Base-by-base conservation (phyloP, 1,284 basidiomycete species). In the Austroboletus novae-zelandiae region DNA sequence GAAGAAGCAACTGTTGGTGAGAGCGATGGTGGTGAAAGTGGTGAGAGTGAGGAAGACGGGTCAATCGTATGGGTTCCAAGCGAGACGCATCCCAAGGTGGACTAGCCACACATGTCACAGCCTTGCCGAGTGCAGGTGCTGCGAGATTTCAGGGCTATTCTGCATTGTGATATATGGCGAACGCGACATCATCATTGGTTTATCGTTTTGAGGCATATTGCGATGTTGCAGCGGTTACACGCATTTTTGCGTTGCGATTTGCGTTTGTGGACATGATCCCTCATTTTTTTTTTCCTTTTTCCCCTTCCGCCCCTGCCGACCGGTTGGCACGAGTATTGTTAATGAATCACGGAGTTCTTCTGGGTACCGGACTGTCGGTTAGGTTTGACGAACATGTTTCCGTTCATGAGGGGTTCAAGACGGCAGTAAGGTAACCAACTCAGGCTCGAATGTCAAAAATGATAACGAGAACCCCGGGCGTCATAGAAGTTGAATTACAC, bases 1-100 rank as follows among this genome's bases (percentile, higher is more conserved):
- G 82, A 75, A 15, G 86, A 86, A 51, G 70, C 61, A 32, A 73
- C 74, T 37, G 68, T 71, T 43, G 67, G 61, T 14, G 72, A 70
- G 18, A 74, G 68, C 45, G 74, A 75, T 47, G 58, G 29, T 3
- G 64, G 56, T 9, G 63, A 64, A 40, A 46, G 37, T 30, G 53
- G 55, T 8, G 62, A 64, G 35, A 49, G 46, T 18, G 62, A 52
- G 1, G 59, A 64, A 30, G 64, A 70, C 17, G 73, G 73, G 46
- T 35, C 34, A 11, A 48, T 69, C 1, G 64, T 72, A 14, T 75
- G 73, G 69, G 64, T 75, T 25, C 51, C 69, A 41, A 62, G 67
- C 35, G 54, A 53, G 25, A 39, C 44, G 25, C 54, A 47, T 17
- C 43, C 55, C 53, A 48, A 54, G 50, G 35, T 49, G 14, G 50